phyloP scores from a whole-genome alignment of 768 basidiomycete genomes.

The Boletus subparvulus region DNA sequence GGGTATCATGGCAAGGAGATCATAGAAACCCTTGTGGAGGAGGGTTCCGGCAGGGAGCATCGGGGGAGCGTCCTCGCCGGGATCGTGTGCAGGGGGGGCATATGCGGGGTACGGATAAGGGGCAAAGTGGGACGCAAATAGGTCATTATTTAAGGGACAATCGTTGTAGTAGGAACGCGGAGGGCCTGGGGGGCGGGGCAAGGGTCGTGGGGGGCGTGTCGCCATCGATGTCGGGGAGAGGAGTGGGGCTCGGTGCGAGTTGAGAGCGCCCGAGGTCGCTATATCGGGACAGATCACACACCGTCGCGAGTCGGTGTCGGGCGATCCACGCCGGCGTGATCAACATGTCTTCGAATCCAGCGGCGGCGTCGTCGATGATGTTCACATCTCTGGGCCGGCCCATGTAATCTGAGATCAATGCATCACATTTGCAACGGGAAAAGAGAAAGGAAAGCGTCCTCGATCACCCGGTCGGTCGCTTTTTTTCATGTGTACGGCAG shows the following conservation, averaged over 20 bases:
- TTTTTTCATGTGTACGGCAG: neutral
- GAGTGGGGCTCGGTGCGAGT: neutral
- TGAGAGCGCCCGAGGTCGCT: neutral
- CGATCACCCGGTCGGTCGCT: neutral
- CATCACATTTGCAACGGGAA: too few relatives aligned
- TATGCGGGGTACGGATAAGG: constrained; percentile 3
- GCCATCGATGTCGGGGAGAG: neutral
- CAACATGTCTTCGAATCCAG: neutral
- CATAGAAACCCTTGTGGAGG: constrained; percentile 89
- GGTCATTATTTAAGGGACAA: neutral
- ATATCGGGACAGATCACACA: neutral
- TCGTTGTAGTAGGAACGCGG: neutral
- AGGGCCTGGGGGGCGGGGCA: neutral
- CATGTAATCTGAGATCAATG: constrained; percentile 1
- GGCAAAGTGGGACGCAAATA: neutral
- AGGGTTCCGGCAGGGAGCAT: constrained; percentile 67
- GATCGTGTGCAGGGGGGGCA: neutral
- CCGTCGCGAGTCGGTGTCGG: neutral
- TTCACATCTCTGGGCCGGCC: neutral
- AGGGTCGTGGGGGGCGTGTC: neutral
- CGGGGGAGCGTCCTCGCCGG: constrained; percentile 37
- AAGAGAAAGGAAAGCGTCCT: too few relatives aligned
- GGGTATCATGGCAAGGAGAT: constrained; percentile 76
- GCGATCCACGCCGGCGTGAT: constrained; percentile 1
- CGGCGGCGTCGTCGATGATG: neutral